Base-by-base conservation (phyloP, 1,284 basidiomycete genomes). In the Papiliotrema fonsecae region DNA sequence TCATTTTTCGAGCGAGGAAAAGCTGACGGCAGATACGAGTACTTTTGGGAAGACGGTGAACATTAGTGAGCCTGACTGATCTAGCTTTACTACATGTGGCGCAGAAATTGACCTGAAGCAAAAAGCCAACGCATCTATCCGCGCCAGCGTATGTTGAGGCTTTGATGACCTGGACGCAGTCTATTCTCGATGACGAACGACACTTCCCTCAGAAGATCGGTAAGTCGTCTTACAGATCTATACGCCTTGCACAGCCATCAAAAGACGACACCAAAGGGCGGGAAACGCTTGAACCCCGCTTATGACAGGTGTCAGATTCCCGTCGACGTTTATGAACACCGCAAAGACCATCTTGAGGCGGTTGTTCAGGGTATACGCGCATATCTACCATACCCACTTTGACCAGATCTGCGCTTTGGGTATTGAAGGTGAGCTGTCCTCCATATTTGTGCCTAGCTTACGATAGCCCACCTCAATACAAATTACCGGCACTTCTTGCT, bases 371-470 rank as follows among this genome's bases (percentile, higher is more conserved):
- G 88, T 99, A 36, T 99, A 99, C 68, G 96, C 93, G 21, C 96
- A 99, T 73, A 85, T 98, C 64, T 99, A 99, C 78, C 96, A 94
- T 79, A 93, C 93, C 63, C 96, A 99, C 75, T 98, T 99, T 73
- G 94, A 97, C 64, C 94, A 97, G 67, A 90, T 98, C 54, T 98
- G 94, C 72, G 96, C 94, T 7, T 77, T 99, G 42, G 92, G 92
- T 14, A 97, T 99, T 54, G 96, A 98, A 81, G 92, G 92, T 94
- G 57, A 45, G 77, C 59, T 44, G 21, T 2, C 14, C 13, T 6
- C 10, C 13, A 2, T 22, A 5, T 30, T 22, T 22, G 14, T 18
- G 9, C 18, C 37, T 27, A 38, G 30, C 51, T 55, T 25, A 51
- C 34, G 19, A 13, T 62, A 96, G 94, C 94, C 1, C 96, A 99